Base-by-base conservation (phyloP, 1,139 yeast genomes). In the Hemisphaericaspora subhashii region DNA sequence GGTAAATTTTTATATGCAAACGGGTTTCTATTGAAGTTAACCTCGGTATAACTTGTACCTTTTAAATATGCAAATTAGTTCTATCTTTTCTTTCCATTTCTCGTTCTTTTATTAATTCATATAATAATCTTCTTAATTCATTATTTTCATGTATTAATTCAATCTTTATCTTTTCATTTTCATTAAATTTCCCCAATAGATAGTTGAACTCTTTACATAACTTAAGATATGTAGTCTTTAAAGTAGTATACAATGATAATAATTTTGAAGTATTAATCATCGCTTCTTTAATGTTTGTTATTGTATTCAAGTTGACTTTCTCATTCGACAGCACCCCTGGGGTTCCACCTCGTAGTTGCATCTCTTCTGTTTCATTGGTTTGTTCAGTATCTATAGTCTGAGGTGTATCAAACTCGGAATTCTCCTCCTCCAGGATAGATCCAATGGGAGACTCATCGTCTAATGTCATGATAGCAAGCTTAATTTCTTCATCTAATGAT, bases 121-220 rank as follows among this genome's bases (percentile, higher is more conserved):
- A 54, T 32, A 64, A 52, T 16, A 64, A 44, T 31, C 51, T 50
- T 41, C 57, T 54, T 41, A 65, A 53, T 45, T 63, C 62, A 43
- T 64, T 63, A 44, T 65, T 65, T 41, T 65, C 70, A 40, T 64
- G 58, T 37, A 64, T 64, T 40, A 65, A 50, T 41, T 60, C 63
- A 39, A 65, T 53, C 43, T 64, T 64, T 36, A 62, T 51, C 38
- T 53, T 49, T 47, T 65, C 71, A 42, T 64, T 65, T 37, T 64
- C 68, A 40, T 64, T 64, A 50, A 65, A 65, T 45, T 62, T 63
- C 33, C 54, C 51, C 40, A 65, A 52, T 27, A 65, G 48, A 43
- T 60, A 64, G 44, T 65, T 65, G 53, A 64, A 64, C 40, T 65
- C 71, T 39, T 62, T 64, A 44, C 71, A 65, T 37, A 65, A 53